phyloP scores from a whole-genome alignment of 768 basidiomycete genomes.

The Tubosaeta sp. region DNA sequence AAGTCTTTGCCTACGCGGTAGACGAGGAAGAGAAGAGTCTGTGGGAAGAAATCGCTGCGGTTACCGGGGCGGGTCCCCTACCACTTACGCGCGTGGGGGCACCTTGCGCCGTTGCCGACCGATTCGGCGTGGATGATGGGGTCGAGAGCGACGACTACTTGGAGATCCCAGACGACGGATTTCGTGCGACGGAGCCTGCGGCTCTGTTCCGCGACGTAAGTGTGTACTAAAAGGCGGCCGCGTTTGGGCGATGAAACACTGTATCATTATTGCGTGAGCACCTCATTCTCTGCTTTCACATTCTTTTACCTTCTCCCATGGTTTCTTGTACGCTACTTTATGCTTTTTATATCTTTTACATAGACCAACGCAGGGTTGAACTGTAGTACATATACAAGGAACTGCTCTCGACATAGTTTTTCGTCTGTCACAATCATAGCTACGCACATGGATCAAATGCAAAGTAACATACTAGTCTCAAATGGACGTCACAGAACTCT shows the following conservation, averaged over 20 bases:
- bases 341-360: slow-evolving; percentile 16
- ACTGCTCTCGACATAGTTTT: background rate
- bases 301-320: background rate
- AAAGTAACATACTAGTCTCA: slow-evolving; percentile 2
- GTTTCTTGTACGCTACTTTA: slow-evolving; percentile 15
- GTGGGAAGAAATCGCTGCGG: slow-evolving; percentile 28
- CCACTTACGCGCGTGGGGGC: slow-evolving; percentile 15
- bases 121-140: slow-evolving; percentile 1
- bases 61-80: slow-evolving; percentile 12
- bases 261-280: slow-evolving; percentile 5
- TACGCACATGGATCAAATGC: slow-evolving; percentile 1
- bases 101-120: slow-evolving; percentile 6
- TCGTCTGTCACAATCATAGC: background rate
- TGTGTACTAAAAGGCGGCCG: slow-evolving; percentile 14
- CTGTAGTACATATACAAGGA: slow-evolving; percentile 8
- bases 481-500: background rate
- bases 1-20: slow-evolving; percentile 17
- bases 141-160: slow-evolving; percentile 5
- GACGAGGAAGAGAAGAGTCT: slow-evolving; percentile 27
- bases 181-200: slow-evolving; percentile 18
- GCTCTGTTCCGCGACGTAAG: slow-evolving; percentile 18
- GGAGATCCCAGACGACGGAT: slow-evolving; percentile 15
- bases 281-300: background rate
- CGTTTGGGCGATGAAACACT: background rate
- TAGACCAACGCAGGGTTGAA: slow-evolving; percentile 2